Percentiles rank a stretch among this genome's conserved stretches.
Conservation (phyloP, 176 grass and related monocot genomes). For the Aegilops speltoides region DNA sequence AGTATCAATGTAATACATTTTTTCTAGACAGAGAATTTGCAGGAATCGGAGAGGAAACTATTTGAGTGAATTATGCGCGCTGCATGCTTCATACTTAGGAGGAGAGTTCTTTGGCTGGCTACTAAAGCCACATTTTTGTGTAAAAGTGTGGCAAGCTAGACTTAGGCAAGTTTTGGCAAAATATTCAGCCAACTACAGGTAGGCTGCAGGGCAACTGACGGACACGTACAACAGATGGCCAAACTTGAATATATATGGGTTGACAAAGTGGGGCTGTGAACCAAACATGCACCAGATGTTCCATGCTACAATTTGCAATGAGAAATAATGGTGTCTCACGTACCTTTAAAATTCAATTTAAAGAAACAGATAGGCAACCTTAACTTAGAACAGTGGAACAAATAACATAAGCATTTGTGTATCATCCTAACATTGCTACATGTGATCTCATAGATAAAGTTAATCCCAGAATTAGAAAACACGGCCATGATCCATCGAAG, state of each 20-base stretch:
- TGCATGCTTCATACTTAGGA: not conserved
- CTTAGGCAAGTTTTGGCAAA: not conserved
- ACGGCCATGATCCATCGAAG: not conserved
- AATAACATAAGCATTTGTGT: not conserved
- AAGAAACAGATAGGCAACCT: not conserved
- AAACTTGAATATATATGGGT: not conserved
- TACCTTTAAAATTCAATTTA: not conserved
- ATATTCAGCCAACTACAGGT: not conserved
- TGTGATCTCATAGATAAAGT: not conserved
- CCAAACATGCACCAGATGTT: not conserved
- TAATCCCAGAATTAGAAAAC: not conserved
- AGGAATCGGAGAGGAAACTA: not conserved
- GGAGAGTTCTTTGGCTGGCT: not conserved
- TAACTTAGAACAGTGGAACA: not conserved
- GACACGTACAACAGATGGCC: not conserved
- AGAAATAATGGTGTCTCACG: not conserved
- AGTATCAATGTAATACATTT: not conserved
- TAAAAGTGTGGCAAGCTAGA: not conserved
- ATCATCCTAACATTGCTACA: not conserved
- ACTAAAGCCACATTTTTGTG: not conserved
- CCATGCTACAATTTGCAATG: not conserved
- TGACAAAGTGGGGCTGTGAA: not conserved
- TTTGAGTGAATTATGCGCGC: not conserved
- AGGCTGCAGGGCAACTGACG: not conserved
- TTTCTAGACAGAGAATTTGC: not conserved